Evolutionary conservation across 768 basidiomycete species (phyloP).

Genomic region (Boletus sensibilis): DNA sequence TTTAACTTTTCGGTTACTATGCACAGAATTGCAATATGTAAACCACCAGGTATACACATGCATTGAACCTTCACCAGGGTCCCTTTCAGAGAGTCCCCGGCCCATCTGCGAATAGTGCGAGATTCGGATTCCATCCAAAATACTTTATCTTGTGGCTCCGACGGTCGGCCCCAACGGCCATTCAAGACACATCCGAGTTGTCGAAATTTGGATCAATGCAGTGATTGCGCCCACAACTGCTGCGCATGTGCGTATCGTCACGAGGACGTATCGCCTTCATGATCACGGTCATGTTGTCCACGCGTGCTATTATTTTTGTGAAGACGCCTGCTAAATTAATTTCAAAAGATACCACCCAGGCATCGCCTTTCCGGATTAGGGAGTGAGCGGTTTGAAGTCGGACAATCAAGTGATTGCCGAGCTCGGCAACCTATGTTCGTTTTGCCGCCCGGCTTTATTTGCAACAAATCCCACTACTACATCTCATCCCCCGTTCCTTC

Average conservation of each 20-base stretch:
- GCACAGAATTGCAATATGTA: background rate
- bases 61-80: background rate
- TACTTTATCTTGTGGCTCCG: background rate
- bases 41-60: background rate
- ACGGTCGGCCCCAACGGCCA: slow-evolving; percentile 5
- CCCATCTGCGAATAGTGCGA: background rate
- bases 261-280: slow-evolving; percentile 21
- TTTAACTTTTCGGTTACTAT: background rate
- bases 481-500: slow-evolving; percentile 31
- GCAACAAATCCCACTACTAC: slow-evolving; percentile 38
- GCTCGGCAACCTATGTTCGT: slow-evolving; percentile 37
- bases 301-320: slow-evolving; percentile 19
- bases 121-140: background rate
- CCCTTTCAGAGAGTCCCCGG: background rate
- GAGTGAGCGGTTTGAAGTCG: slow-evolving; percentile 36
- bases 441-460: slow-evolving; percentile 41
- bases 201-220: slow-evolving; percentile 3
- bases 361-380: slow-evolving; percentile 28
- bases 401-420: slow-evolving; percentile 38
- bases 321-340: slow-evolving; percentile 20
- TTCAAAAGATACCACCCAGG: slow-evolving; percentile 18
- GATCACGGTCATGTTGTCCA: slow-evolving; percentile 18
- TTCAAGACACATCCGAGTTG: background rate
- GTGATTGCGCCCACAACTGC: slow-evolving; percentile 24
- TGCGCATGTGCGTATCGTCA: slow-evolving; percentile 22